Base-by-base conservation (phyloP, 805 yeast genomes). In the Candida ponderosae region DNA sequence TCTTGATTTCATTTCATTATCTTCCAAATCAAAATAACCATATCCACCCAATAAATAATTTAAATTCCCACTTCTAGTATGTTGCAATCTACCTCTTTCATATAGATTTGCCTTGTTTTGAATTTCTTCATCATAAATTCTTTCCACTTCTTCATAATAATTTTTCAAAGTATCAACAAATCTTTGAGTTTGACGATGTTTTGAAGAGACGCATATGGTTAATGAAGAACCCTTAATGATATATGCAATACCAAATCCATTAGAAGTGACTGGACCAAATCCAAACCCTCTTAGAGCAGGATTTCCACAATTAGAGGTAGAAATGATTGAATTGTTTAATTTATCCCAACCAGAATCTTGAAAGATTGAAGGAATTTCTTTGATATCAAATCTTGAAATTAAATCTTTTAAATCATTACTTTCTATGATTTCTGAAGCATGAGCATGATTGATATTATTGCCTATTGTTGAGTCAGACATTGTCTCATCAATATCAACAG, bases 201-300 rank as follows among this genome's bases (percentile, higher is more conserved):
- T 88, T 13, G 96, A 86, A 20, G 93, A 79, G 4, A 84, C 81
- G 35, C 95, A 86, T 9, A 88, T 72, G 2, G 88, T 75, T 20
- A 88, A 75, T 17, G 86, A 77, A 51, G 86, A 84, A 31, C 68
- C 75, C 57, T 89, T 87, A 47, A 88, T 81, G 47, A 88, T 85
- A 56, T 88, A 88, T 5, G 95, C 96, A 28, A 88, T 72, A n/a
- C 96, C 96, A 58, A 81, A 87, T 3, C 97, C 97, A 52, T 85
- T 89, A 34, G 87, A 81, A 13, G 82, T 70, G 2, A 87, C 89
- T 3, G 97, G 96, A 4, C 96, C 94, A 53, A 88, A 88, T 0
- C 97, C 97, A 64, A 88, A 88, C 35, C 81, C 67, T 44, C 82
- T 79, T 40, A 88, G 66, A 2, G 95, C 82, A 6, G 95, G 95